phyloP scores from a whole-genome alignment of 2,329 filamentous ascomycete genomes.

The Aspergillus amoenus region DNA sequence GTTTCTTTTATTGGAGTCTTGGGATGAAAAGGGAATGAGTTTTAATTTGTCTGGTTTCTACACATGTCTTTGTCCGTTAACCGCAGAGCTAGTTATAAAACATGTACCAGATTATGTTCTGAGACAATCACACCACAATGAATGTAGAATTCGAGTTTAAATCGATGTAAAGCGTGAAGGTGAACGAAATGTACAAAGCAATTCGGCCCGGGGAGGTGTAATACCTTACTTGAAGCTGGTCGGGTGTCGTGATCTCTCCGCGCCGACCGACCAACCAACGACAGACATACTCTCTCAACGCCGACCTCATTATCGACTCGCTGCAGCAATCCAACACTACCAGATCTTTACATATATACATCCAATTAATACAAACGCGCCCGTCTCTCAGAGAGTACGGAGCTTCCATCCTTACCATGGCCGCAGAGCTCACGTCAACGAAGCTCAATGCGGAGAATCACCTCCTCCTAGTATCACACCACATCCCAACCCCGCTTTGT shows the following conservation, averaged over 20 bases:
- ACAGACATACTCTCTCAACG: neutral
- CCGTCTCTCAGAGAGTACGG: neutral
- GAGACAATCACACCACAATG: neutral
- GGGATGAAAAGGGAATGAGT: slow-evolving; percentile 39
- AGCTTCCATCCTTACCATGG: slow-evolving; percentile 27
- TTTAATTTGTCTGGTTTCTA: slow-evolving; percentile 13
- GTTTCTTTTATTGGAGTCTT: slow-evolving; percentile 37
- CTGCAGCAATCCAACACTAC: neutral
- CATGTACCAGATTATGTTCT: neutral
- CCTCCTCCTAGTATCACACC: slow-evolving; percentile 45
- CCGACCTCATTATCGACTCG: neutral
- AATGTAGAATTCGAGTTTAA: neutral
- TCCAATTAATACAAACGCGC: neutral
- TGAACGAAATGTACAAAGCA: neutral
- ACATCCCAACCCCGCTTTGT: slow-evolving; percentile 9
- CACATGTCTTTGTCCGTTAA: slow-evolving; percentile 1
- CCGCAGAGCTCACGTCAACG: slow-evolving; percentile 46
- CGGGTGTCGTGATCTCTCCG: slow-evolving; percentile 10
- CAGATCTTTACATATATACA: neutral
- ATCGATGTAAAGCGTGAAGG: neutral
- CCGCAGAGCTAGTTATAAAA: neutral
- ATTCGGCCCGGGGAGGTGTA: no score
- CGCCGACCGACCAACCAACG: neutral
- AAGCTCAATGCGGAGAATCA: slow-evolving; percentile 53
- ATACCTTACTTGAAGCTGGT: neutral